Base-by-base conservation (phyloP, 2,329 filamentous ascomycete genomes). In the Calonectria fujianensis region DNA sequence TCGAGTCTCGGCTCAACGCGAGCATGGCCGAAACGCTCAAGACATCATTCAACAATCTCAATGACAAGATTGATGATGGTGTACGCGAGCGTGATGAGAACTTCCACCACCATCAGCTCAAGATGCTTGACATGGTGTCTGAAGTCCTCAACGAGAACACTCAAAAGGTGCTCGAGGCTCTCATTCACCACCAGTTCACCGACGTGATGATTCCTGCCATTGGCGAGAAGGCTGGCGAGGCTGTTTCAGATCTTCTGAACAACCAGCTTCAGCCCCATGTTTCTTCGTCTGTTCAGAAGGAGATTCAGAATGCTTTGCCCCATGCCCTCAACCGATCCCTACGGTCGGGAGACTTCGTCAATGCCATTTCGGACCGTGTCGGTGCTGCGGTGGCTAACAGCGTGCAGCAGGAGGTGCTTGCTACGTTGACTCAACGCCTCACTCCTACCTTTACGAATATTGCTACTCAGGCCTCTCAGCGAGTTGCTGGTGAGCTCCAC, bases 161-260 rank as follows among this genome's bases (percentile, higher is more conserved):
- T 27, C 89, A 93, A 84, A 93, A 94, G 80, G 94, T 95, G 29
- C 89, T 98, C 48, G 89, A 92, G 75, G 93, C 92, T 75, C 94
- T 98, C 78, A 93, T 98, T 66, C 91, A 92, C 61, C 90, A 92
- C 63, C 94, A 94, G 83, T 95, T 98, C 77, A 91, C 95, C 75
- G 90, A 92, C 70, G 90, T 92, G 18, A 91, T 98, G 57, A 88
- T 98, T 68, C 96, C 97, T 14, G 89, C 93, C 39, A 87, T 98
- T 72, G 90, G 92, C 51, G 90, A 93, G 67, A 89, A 93, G 52
- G 92, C 94, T 18, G 89, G 91, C 57, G 91, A 92, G 75, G 90
- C 93, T 6, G 89, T 98, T 35, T 91, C 93, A 70, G 93, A 94
- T 75, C 92, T 95, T 82, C 88, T 98, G 31, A 90, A 91, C 71